Base-by-base conservation (phyloP, 371 early-diverging fungal species). In the Zychaea mexicana region DNA sequence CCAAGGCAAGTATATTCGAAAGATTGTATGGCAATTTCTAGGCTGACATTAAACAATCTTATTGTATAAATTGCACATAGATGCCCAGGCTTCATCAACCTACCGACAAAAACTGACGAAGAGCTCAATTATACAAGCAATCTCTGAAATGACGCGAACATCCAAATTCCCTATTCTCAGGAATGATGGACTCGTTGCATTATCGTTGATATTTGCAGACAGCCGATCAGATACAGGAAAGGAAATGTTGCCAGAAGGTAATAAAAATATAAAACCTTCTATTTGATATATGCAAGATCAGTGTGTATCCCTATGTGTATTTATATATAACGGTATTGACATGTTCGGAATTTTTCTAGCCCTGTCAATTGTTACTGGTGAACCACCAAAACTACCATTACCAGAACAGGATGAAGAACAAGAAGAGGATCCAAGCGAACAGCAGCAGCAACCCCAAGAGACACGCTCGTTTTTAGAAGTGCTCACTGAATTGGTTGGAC, bases 181-280 rank as follows among this genome's bases (percentile, higher is more conserved):
- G 57, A 88, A 86, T 57, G 88, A 88, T 57, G 87, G 87, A 22
- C 67, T 86, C 52, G 78, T 88, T 60, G 86, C 85, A 8, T 64
- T 88, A 26, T 82, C 83, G 0, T 67, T 86, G 28, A 61, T 88
- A 19, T 74, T 82, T 49, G 81, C 85, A 2, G 75, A 73, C 45
- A 39, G 57, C 21, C 67, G 67, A 6, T 39, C 61, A 3, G 67
- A 61, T 21, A 32, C 12, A 19, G 49, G 39, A 26, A 24, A 45
- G 10, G 22, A 49, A 22, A 49, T 49, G 22, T 33, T 68, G 45
- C 22, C 26, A 38, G 59, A 64, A 57, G 72, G 73, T 70, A 60
- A 39, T 31, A 49, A n/a, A n/a, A n/a, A n/a, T n/a, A n/a, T n/a
- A n/a, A n/a, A n/a, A n/a, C n/a, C n/a, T n/a, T n/a, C n/a, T n/a